Percentiles rank a stretch among this genome's conserved stretches.
phyloP scores from a whole-genome alignment of 768 basidiomycete species.

The Leccinum obscurum region DNA sequence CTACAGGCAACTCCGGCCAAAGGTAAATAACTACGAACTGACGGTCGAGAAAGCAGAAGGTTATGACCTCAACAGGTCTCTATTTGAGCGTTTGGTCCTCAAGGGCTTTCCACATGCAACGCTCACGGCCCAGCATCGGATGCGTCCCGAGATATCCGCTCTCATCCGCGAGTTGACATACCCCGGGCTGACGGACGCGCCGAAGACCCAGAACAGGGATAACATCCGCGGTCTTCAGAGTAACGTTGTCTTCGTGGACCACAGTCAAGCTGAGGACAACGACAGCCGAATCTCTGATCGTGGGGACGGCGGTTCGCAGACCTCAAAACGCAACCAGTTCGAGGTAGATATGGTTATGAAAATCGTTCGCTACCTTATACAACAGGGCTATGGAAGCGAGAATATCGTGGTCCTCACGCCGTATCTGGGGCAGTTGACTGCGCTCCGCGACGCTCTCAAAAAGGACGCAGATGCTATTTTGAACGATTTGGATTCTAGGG shows the following conservation, averaged over 20 bases:
- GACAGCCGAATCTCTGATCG: slow-evolving; percentile 41
- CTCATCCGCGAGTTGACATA: slow-evolving; percentile 65
- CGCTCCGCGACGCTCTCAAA: slow-evolving; percentile 47
- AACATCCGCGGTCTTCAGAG: slow-evolving; percentile 54
- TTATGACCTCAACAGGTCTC: slow-evolving; percentile 63
- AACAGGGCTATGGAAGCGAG: slow-evolving; percentile 66
- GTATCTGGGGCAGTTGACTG: slow-evolving; percentile 62
- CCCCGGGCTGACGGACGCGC: slow-evolving; percentile 59
- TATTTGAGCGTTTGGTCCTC: slow-evolving; percentile 68
- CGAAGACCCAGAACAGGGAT: slow-evolving; percentile 47
- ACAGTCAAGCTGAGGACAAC: slow-evolving; percentile 55
- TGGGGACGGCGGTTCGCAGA: slow-evolving; percentile 44
- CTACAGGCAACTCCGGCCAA: slow-evolving; percentile 66
- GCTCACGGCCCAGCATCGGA: slow-evolving; percentile 61
- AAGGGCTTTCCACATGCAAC: slow-evolving; percentile 62
- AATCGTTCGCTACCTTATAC: slow-evolving; percentile 62
- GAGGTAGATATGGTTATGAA: slow-evolving; percentile 67
- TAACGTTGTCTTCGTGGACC: slow-evolving; percentile 63
- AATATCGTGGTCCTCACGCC: slow-evolving; percentile 67
- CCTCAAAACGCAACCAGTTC: slow-evolving; percentile 61
- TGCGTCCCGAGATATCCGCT: slow-evolving; percentile 71
- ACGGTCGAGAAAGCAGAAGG: slow-evolving; percentile 70
- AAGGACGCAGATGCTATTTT: slow-evolving; percentile 56
- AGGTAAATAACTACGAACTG: slow-evolving; percentile 63
- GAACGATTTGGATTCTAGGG: slow-evolving; percentile 60